Evolutionary conservation across 2,329 filamentous ascomycete genomes (phyloP).

Genomic region (Magnaporthiopsis rhizophila): DNA sequence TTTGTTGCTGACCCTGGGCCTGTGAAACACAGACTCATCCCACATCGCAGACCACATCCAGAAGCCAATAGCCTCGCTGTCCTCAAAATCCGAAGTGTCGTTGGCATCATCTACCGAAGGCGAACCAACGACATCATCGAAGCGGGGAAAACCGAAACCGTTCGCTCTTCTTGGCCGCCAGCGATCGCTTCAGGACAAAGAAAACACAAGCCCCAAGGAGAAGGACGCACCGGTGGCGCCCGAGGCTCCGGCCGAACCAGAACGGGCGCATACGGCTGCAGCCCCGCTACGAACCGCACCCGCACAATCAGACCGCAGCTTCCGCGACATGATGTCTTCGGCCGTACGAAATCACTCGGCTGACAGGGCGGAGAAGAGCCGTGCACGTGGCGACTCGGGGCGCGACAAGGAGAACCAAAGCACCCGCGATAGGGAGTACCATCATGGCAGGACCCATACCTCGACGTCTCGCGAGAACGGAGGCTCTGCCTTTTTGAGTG

Average conservation of each 20-base stretch:
- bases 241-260: constrained; percentile 26
- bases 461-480: constrained; percentile 54
- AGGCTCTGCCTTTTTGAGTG: constrained; percentile 60
- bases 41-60: constrained; percentile 22
- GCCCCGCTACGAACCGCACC: constrained; percentile 53
- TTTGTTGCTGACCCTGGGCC: background rate
- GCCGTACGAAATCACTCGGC: constrained; percentile 62
- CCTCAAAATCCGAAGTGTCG: constrained; percentile 45
- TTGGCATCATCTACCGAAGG: constrained; percentile 40
- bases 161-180: constrained; percentile 45
- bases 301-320: constrained; percentile 55
- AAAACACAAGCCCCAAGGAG: constrained; percentile 31
- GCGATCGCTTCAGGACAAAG: constrained; percentile 41
- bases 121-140: constrained; percentile 31
- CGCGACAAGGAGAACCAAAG: constrained; percentile 16
- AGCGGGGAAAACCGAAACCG: constrained; percentile 45
- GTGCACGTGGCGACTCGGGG: constrained; percentile 32
- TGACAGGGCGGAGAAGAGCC: constrained; percentile 64
- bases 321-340: constrained; percentile 60
- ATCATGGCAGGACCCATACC: constrained; percentile 35
- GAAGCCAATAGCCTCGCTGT: constrained; percentile 31
- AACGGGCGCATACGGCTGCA: constrained; percentile 28
- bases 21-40: constrained; percentile 6
- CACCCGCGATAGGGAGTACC: constrained; percentile 32
- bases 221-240: constrained; percentile 12